phyloP scores from a whole-genome alignment of 2,329 filamentous ascomycete species.

The Aureobasidium lini region DNA sequence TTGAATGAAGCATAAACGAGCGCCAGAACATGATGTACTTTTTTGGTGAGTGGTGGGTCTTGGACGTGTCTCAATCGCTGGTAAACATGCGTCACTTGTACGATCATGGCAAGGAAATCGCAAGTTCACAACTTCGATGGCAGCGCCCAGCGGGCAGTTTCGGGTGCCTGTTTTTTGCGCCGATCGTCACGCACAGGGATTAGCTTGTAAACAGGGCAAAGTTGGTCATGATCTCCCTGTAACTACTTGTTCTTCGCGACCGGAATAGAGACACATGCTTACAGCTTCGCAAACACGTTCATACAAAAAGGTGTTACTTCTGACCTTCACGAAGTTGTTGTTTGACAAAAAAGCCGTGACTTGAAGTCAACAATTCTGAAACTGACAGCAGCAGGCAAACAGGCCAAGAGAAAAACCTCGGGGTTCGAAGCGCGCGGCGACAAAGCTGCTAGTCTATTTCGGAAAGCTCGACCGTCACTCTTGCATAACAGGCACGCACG shows the following conservation, averaged over 20 bases:
- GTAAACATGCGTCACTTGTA: conserved; percentile 11
- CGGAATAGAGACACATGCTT: background rate
- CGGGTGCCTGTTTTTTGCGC: conserved; percentile 3
- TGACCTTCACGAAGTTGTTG: background rate
- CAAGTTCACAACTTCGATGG: background rate
- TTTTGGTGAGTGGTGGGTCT: conserved; percentile 3
- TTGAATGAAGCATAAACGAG: background rate
- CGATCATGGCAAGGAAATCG: background rate
- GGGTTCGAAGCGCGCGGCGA: background rate
- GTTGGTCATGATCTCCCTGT: background rate
- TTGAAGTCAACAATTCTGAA: background rate
- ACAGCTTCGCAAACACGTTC: background rate
- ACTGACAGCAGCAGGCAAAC: background rate
- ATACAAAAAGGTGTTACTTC: background rate
- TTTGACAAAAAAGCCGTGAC: background rate
- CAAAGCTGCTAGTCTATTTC: conserved; percentile 3
- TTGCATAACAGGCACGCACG: conserved; percentile 12
- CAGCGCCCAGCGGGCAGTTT: background rate
- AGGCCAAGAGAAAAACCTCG: background rate
- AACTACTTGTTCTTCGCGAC: background rate
- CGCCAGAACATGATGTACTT: background rate
- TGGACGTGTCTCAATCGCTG: background rate
- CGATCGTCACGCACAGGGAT: conserved; percentile 7
- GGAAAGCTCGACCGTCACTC: conserved; percentile 12
- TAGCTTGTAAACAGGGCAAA: conserved; percentile 6